phyloP scores from a whole-genome alignment of 257 asterid genomes.

The Sherardia arvensis region DNA sequence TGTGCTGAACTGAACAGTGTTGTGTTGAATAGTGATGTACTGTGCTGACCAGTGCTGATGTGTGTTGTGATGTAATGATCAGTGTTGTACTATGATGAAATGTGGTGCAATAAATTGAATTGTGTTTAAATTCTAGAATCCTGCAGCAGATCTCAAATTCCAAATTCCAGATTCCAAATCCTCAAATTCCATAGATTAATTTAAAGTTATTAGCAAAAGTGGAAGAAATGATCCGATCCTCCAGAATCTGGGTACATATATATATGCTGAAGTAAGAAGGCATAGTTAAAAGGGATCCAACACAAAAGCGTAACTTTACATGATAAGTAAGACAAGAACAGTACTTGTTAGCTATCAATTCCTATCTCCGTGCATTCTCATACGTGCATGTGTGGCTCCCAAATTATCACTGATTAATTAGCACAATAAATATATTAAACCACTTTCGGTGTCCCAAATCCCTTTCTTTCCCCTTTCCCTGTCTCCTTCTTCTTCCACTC shows the following conservation, averaged over 20 bases:
- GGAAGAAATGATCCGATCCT: background rate
- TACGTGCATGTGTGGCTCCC: constrained; percentile 16
- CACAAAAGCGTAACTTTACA: background rate
- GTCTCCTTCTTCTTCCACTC: constrained; percentile 10
- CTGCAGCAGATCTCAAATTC: too few relatives aligned
- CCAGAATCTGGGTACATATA: background rate
- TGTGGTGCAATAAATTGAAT: too few relatives aligned
- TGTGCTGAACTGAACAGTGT: too few relatives aligned
- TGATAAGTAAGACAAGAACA: background rate
- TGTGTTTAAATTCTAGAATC: too few relatives aligned
- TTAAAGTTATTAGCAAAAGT: too few relatives aligned
- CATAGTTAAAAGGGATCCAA: background rate
- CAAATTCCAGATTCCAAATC: too few relatives aligned
- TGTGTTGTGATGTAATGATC: too few relatives aligned
- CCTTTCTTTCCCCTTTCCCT: background rate
- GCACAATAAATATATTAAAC: background rate
- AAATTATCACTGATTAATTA: constrained; percentile 1
- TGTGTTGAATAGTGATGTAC: too few relatives aligned
- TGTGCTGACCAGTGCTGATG: too few relatives aligned
- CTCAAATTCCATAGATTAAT: too few relatives aligned
- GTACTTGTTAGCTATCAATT: background rate
- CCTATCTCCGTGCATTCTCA: background rate
- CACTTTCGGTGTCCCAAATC: background rate
- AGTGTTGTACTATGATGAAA: too few relatives aligned
- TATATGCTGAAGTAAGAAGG: background rate